Evolutionary conservation across 176 grass and related monocot species (phyloP).

Genomic region (Musa itinerans): DNA sequence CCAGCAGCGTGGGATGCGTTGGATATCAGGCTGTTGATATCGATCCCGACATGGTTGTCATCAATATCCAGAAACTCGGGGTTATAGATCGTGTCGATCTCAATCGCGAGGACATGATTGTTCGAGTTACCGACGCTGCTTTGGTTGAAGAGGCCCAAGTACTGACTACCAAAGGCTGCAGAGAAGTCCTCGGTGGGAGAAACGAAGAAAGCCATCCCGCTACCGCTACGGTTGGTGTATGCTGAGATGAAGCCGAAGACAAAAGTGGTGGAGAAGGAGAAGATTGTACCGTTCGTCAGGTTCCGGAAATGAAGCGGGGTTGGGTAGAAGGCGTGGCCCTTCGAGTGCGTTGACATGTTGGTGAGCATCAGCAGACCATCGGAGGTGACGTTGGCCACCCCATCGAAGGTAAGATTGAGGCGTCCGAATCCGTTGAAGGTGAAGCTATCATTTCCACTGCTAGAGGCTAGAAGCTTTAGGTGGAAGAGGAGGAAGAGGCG

Average conservation of each 20-base stretch:
- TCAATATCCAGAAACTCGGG: slow-evolving; percentile 28
- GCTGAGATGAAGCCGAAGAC: slow-evolving; percentile 23
- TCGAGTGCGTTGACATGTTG: slow-evolving; percentile 35
- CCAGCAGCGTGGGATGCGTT: slow-evolving; percentile 13
- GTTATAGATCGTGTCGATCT: slow-evolving; percentile 39
- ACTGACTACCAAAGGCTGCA: slow-evolving; percentile 1
- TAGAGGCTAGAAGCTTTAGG: background rate
- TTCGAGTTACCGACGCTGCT: slow-evolving; percentile 14
- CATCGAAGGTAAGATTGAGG: slow-evolving; percentile 31
- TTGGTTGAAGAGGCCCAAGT: slow-evolving; percentile 32
- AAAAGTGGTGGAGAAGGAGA: slow-evolving; percentile 39
- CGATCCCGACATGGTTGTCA: slow-evolving; percentile 37
- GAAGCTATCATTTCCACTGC: slow-evolving; percentile 18
- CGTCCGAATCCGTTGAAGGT: slow-evolving; percentile 33
- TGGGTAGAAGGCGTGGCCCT: slow-evolving; percentile 46
- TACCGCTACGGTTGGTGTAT: slow-evolving; percentile 24
- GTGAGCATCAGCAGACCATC: slow-evolving; percentile 36
- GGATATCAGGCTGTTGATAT: slow-evolving; percentile 26
- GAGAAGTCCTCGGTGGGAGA: slow-evolving; percentile 21
- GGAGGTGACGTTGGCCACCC: slow-evolving; percentile 23
- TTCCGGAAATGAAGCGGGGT: slow-evolving; percentile 11
- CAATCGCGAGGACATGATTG: slow-evolving; percentile 29
- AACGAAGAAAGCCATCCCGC: slow-evolving; percentile 34
- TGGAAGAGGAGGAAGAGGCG: slow-evolving; percentile 12
- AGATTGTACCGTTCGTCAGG: background rate